Base-by-base conservation (phyloP, 495 filamentous ascomycete genomes). In the Podospora pseudocomata region DNA sequence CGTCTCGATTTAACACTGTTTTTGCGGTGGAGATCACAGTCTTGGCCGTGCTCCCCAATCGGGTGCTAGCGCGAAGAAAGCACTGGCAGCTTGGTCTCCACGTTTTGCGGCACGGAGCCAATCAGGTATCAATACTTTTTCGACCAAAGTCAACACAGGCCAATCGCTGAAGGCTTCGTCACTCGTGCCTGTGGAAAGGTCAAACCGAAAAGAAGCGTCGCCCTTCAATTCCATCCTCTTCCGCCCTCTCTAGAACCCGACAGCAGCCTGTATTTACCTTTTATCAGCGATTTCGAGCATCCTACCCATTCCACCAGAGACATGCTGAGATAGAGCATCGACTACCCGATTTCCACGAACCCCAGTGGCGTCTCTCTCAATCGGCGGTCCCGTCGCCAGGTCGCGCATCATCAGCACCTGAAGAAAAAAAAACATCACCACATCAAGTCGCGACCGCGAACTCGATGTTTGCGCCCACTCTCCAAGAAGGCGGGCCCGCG, bases 391-490 rank as follows among this genome's bases (percentile, higher is more conserved):
- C 39, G 15, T 27, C 64, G 61, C 63, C 30, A 27, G 20, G 53
- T 59, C 63, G 67, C 71, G 60, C 65, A 64, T 23, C 34, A 68
- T 27, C 67, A 23, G 27, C 15, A 61, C 27, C 59, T 32, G 18
- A 27, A 59, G 44, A 26, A 18, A 63, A 39, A 56, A 39, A 20
- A 32, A 26, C 27, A 53, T 56, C 69, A 63, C 30, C 30, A 63
- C 63, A 68, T 67, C 55, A 65, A 18, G 57, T 56, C 69, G 62
- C 55, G 55, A 61, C n/a, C 39, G 39, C 39, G 4, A 26, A 63
- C 63, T 74, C 71, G 72, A 92, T 92, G 89, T 91, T 91, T 75
- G 86, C 88, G 34, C 82, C 87, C 67, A 76, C 85, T 64, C 72
- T 80, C 65, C 73, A 77, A 66, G 77, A 80, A 66, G 79, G 80